Evolutionary conservation across 805 yeast genomes (phyloP).

Genomic region (Saturnispora mendoncae): DNA sequence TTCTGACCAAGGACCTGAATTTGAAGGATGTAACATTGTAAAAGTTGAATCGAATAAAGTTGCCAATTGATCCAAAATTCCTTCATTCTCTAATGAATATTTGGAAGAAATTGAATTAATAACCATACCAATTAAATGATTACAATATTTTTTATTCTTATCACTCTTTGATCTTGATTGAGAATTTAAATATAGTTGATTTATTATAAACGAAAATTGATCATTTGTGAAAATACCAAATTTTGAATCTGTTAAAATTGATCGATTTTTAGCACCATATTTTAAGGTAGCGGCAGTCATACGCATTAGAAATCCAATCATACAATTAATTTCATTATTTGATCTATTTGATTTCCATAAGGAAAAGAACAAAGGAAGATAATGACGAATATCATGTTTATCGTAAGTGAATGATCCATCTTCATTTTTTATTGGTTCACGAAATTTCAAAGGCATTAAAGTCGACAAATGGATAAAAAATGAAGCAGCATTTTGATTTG

Average conservation of each 20-base stretch:
- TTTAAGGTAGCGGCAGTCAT: slow-evolving; percentile 42
- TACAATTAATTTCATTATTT: slow-evolving; percentile 47
- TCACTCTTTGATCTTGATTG: slow-evolving; percentile 20
- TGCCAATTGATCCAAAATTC: slow-evolving; percentile 43
- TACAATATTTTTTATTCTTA: slow-evolving; percentile 21
- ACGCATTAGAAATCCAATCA: slow-evolving; percentile 57
- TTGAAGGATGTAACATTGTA: slow-evolving; percentile 88
- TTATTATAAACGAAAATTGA: slow-evolving; percentile 55
- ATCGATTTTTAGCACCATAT: slow-evolving; percentile 25
- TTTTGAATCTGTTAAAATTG: slow-evolving; percentile 32
- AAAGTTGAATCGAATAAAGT: slow-evolving; percentile 59
- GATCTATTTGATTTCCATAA: slow-evolving; percentile 54
- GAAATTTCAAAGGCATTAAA: slow-evolving; percentile 41
- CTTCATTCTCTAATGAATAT: slow-evolving; percentile 31
- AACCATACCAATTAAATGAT: slow-evolving; percentile 33
- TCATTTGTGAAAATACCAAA: slow-evolving; percentile 56
- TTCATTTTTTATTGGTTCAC: slow-evolving; percentile 14
- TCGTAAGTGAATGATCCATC: slow-evolving; percentile 19
- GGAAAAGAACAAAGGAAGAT: slow-evolving; percentile 59
- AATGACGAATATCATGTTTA: slow-evolving; percentile 32
- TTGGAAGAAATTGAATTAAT: slow-evolving; percentile 56
- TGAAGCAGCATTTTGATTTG: slow-evolving; percentile 44
- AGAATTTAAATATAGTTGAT: slow-evolving; percentile 34
- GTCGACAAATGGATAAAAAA: slow-evolving; percentile 46
- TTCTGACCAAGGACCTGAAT: slow-evolving; percentile 80